Base-by-base conservation (phyloP, 495 filamentous ascomycete species). In the Xylaria palmicola region DNA sequence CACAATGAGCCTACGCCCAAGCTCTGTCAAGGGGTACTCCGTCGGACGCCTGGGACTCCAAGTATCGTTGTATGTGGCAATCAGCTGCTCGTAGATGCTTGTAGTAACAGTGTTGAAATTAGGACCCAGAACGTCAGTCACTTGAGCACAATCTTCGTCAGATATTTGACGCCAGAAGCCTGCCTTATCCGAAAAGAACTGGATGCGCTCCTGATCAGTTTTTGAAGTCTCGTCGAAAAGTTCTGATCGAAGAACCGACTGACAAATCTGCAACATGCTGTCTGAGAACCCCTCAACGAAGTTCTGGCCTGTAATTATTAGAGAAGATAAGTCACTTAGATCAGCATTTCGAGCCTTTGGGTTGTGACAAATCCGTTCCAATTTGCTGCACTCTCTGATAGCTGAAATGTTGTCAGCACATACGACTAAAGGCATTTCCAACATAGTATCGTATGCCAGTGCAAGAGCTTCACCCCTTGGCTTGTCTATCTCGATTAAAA, bases 401-500 rank as follows among this genome's bases (percentile, higher is more conserved):
- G 89, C 81, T 20, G 89, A 87, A 59, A 93, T 81, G 24, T 86
- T 85, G 68, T 96, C 92, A 4, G 92, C 84, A 51, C 89, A 87
- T 32, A 94, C 78, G 26, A 92, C 78, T 90, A 91, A 97, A 4
- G 93, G 87, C 76, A 91, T 85, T 34, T 87, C 86, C 10, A 78
- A 78, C 40, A 85, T 77, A 1, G 79, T 68, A 66, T 98, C 95
- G 62, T 87, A 88, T 0, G 85, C 84, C 32, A 98, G 75, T 3
- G 90, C 85, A 39, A 96, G 70, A 2, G 88, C 84, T 67, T 96
- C 91, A 6, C 88, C 86, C 67, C 92, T 83, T 60, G 90, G 86
- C 61, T 88, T 92, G 67, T 99, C 89, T 22, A 99, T 81, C 68
- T 98, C 93, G 12, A 86, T 78, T 49, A 93, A 81, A 22, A 97